These are phyloP conservation scores for Blastomyces gilchristii DNA, from an alignment of 2,329 filamentous ascomycete species.

Conservation along the genomic window DNA sequence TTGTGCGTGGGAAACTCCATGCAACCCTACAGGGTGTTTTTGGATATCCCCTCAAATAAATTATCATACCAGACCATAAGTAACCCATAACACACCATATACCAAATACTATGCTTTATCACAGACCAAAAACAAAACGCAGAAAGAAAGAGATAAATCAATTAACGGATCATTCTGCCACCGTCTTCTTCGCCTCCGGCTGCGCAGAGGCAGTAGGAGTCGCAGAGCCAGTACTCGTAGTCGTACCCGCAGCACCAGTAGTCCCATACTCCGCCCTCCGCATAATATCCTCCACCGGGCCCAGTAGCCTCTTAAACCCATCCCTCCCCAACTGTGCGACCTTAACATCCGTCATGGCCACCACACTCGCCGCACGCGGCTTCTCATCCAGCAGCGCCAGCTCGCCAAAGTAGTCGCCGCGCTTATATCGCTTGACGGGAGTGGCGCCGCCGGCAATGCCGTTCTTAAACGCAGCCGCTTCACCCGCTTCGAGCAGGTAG, in stretches of 20 bases:
- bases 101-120: no score
- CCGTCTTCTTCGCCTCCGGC: neutral
- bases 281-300: constrained; percentile 91
- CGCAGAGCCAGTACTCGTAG: neutral
- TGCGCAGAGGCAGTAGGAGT: neutral
- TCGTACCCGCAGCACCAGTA: neutral
- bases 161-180: no score
- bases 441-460: constrained; percentile 44
- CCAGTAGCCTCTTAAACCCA: constrained; percentile 85
- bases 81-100: no score
- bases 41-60: no score
- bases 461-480: constrained; percentile 78
- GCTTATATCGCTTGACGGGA: constrained; percentile 69
- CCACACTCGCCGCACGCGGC: constrained; percentile 79
- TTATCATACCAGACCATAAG: no score
- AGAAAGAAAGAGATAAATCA: neutral
- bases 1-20: no score
- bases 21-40: no score
- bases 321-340: constrained; percentile 86
- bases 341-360: constrained; percentile 79
- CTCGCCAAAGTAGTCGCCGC: constrained; percentile 96
- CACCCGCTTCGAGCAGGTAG: constrained; percentile 78
- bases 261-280: constrained; percentile 47
- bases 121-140: neutral
- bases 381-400: constrained; percentile 87